phyloP scores from a whole-genome alignment of 2,329 filamentous ascomycete species.

The Pseudogymnoascus sp. region DNA sequence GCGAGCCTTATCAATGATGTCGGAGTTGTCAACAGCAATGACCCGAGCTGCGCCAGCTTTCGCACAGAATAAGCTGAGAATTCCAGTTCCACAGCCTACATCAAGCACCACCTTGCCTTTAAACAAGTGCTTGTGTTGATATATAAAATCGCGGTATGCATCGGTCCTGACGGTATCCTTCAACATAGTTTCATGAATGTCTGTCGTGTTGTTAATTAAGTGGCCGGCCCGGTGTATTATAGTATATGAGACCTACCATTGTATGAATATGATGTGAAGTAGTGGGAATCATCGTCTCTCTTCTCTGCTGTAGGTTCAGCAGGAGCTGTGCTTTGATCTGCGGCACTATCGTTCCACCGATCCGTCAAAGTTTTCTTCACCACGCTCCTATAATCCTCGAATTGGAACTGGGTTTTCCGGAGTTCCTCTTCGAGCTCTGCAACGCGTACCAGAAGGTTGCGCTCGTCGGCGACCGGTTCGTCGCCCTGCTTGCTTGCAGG shows the following conservation, averaged over 20 bases:
- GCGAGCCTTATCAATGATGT: constrained; percentile 78
- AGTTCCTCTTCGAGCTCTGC: constrained; percentile 34
- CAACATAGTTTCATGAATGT: constrained; percentile 93
- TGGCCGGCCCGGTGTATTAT: not conserved
- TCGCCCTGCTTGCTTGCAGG: constrained; percentile 30
- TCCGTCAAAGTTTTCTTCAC: constrained; percentile 35
- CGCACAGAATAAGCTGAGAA: constrained; percentile 90
- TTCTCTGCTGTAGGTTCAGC: constrained; percentile 43
- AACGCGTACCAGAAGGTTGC: constrained; percentile 27
- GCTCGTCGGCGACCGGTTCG: constrained; percentile 28
- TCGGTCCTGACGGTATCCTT: constrained; percentile 85
- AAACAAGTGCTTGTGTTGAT: constrained; percentile 82
- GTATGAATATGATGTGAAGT: constrained; percentile 59
- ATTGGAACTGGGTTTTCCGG: constrained; percentile 33
- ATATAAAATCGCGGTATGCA: constrained; percentile 91
- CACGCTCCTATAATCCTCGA: constrained; percentile 33
- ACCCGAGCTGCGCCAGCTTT: constrained; percentile 81
- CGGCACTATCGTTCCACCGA: constrained; percentile 31
- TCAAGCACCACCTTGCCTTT: constrained; percentile 81
- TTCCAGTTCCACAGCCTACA: constrained; percentile 81
- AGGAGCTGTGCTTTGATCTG: constrained; percentile 31
- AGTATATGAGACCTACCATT: constrained; percentile 44
- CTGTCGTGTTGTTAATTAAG: constrained; percentile 34
- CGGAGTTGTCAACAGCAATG: constrained; percentile 85
- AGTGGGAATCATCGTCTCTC: constrained; percentile 49